Base-by-base conservation (phyloP, 129 eudicot genomes). In the Kitagawia praeruptora region DNA sequence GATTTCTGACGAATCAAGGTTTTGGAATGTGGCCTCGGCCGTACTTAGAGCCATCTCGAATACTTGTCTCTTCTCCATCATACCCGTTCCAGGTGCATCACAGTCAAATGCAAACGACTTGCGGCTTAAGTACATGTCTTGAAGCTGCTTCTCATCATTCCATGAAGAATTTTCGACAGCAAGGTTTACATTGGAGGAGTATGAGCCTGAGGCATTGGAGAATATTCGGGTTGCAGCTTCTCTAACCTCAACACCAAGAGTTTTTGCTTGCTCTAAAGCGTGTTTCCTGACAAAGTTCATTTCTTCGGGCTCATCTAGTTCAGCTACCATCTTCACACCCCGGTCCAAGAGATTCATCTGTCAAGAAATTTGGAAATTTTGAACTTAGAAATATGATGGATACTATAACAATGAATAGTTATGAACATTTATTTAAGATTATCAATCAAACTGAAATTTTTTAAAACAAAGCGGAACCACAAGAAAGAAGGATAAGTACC, bases 121-220 rank as follows among this genome's bases (percentile, higher is more conserved):
- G 48, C 99, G 77, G 86, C 97, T 92, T 84, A 96, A 80, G 82
- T 96, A 96, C 99, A 96, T 96, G 84, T 96, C 99, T 83, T 96
- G 99, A 71, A 96, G 98, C 85, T 96, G 99, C 84, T 96, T 96
- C 87, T 96, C 98, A 25, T 96, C 99, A 21, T 90, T 92, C 99
- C 99, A 96, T 70, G 99, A 77, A 31, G 99, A 96, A 66, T 96
- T 96, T 86, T 96, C 99, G 21, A 96, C 99, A 2, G 99, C 99
- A 70, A 96, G 98, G 87, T 96, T 96, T 11, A 96, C 84, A 58
- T 96, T 96, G 42, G 99, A 92, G 49, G 99, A 96, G 83, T 96
- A 96, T 2, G 99, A 96, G 16, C 99, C 99, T 0, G 99, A 96
- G 46, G 98, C 99, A 53, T 96, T 96, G 51, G 99, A 96, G 82